Base-by-base conservation (phyloP, 2,329 filamentous ascomycete species). In the Mycocentrospora acerina region DNA sequence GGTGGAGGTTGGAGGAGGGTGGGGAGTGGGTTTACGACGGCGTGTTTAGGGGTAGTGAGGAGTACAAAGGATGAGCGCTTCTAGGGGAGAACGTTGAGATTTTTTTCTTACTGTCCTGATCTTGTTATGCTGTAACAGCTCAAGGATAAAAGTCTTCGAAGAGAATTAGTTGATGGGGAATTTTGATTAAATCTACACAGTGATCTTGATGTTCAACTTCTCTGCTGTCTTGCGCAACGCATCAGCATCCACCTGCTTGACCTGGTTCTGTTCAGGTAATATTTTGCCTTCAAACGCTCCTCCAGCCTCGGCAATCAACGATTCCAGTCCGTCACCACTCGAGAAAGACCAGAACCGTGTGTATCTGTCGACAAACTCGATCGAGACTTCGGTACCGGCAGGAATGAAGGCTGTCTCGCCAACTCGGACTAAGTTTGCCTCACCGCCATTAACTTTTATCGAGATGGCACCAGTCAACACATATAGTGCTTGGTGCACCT, bases 341-440 rank as follows among this genome's bases (percentile, higher is more conserved):
- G 51, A 42, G 24, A 48, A 55, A 6, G 48, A 39, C 51, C 51
- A 55, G 27, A 55, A 50, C 2, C 51, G 30, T 9, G 45, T 44
- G 35, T 48, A 55, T 13, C 46, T 32, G 22, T 51, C 46, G 3
- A 47, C 32, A 26, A 55, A 55, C 12, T 46, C 40, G 11, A 51
- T 30, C 4, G 47, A 22, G 9, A 47, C 37, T 18, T 42, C 35
- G 2, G 48, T 50, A 1, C 52, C 49, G 0, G 52, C 52, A 0
- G 52, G 49, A 11, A 55, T 24, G 19, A 55, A 51, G 4, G 45
- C 43, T 2, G 52, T 47, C 29, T 55, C 47, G 13, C 52, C 52
- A 14, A 41, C 44, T 9, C 44, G 42, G 2, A 55, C 41, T 12
- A 53, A 13, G 26, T 51, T 45, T n/a, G 32, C 29, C 14, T 28